phyloP scores from a whole-genome alignment of 345 rosid genomes.

The Eucalyptus polyanthemos region DNA sequence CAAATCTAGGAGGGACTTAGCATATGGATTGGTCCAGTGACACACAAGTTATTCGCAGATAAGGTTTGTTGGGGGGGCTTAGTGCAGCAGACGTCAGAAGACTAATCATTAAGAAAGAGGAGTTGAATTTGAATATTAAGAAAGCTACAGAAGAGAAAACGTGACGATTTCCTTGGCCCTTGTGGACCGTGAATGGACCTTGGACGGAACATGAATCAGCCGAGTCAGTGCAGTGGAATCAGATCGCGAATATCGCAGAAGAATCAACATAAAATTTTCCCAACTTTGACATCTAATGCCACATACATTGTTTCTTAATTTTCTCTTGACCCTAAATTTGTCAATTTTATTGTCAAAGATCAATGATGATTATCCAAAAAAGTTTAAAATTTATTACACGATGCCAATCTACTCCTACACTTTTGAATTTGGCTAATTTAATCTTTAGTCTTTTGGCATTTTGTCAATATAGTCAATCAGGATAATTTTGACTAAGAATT shows the following conservation, averaged over 20 bases:
- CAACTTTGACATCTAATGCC: neutral
- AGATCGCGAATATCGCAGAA: neutral
- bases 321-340: neutral
- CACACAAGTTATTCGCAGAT: neutral
- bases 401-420: no score
- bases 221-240: neutral
- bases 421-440: no score
- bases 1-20: neutral
- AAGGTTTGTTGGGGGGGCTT: neutral
- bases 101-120: neutral
- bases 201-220: neutral
- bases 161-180: neutral
- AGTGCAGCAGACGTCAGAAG: neutral
- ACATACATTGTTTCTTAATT: neutral
- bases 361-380: neutral
- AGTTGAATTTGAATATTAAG: neutral
- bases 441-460: no score
- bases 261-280: neutral
- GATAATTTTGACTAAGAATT: neutral
- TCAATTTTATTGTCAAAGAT: neutral
- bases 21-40: neutral
- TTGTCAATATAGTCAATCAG: fast-evolving
- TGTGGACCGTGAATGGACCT: neutral
- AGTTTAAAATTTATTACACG: neutral
- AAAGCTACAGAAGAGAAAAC: neutral